Percentiles rank a stretch among this genome's conserved stretches.
Evolutionary conservation across 2,329 filamentous ascomycete genomes (phyloP).

Genomic region (Cladosporium sp.): DNA sequence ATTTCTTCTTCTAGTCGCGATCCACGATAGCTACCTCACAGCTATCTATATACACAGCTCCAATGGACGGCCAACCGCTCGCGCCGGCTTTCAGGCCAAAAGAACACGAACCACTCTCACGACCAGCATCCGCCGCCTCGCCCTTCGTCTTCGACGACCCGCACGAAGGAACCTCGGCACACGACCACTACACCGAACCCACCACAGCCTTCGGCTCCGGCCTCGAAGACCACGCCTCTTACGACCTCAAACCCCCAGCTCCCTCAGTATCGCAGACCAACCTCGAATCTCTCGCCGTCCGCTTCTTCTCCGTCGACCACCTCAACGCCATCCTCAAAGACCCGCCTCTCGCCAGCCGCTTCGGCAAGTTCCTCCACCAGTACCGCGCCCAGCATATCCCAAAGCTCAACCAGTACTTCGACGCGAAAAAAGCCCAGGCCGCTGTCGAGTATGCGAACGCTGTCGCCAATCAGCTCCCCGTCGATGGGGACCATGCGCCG

Average conservation of each 20-base stretch:
- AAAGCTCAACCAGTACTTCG: slow-evolving; percentile 41
- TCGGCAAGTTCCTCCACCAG: slow-evolving; percentile 42
- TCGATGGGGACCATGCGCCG: slow-evolving; percentile 28
- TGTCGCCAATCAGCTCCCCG: slow-evolving; percentile 38
- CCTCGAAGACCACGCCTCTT: slow-evolving; percentile 24
- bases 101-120: background rate
- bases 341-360: slow-evolving; percentile 36
- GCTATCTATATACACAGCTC: background rate
- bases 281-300: slow-evolving; percentile 40
- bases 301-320: slow-evolving; percentile 46
- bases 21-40: background rate
- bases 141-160: slow-evolving; percentile 12
- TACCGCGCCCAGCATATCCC: slow-evolving; percentile 41
- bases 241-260: slow-evolving; percentile 45
- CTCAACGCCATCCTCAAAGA: slow-evolving; percentile 45
- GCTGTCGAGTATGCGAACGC: slow-evolving; percentile 49
- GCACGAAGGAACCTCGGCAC: background rate
- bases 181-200: slow-evolving; percentile 14
- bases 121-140: background rate
- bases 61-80: slow-evolving; percentile 8
- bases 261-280: slow-evolving; percentile 33
- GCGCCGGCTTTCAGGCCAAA: slow-evolving; percentile 15
- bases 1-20: background rate
- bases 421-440: slow-evolving; percentile 43
- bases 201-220: slow-evolving; percentile 14